Percentiles rank a stretch among this genome's conserved stretches.
Evolutionary conservation across 2,329 filamentous ascomycete genomes (phyloP).

Genomic region (Microsporum ferrugineum): DNA sequence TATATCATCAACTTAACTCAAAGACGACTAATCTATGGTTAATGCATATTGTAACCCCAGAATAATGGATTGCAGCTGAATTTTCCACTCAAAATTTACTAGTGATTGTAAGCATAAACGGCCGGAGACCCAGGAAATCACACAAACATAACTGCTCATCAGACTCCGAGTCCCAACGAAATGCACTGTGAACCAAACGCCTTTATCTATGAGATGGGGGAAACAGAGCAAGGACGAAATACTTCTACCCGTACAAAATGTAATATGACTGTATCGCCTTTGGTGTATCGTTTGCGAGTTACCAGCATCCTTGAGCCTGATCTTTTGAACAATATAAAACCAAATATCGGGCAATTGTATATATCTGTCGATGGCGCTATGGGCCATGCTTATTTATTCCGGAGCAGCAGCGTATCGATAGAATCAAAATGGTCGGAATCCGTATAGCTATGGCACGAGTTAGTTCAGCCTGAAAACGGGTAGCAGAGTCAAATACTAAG

Average conservation of each 20-base stretch:
- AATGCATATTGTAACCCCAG: neutral
- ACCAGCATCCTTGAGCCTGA: neutral
- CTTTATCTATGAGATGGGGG: neutral
- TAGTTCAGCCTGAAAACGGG: slow-evolving; percentile 7
- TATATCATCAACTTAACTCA: too few species aligned
- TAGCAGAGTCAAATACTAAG: neutral
- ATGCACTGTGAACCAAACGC: neutral
- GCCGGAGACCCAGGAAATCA: neutral
- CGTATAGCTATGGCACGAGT: slow-evolving; percentile 43
- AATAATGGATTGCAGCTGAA: neutral
- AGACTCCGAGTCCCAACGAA: neutral
- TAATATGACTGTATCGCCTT: neutral
- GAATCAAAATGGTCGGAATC: slow-evolving; percentile 86
- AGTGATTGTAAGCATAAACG: neutral
- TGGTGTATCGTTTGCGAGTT: neutral
- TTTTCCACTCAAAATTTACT: neutral
- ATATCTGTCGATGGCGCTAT: neutral
- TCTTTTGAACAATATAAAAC: neutral
- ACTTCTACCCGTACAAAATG: neutral
- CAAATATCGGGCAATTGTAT: neutral
- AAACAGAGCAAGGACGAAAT: neutral
- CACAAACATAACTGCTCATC: neutral
- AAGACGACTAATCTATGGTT: too few species aligned
- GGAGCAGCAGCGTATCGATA: slow-evolving; percentile 69
- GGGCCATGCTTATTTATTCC: slow-evolving; percentile 51